Evolutionary conservation across 2,329 filamentous ascomycete genomes (phyloP).

Genomic region (Zasmidium citrigriseum): DNA sequence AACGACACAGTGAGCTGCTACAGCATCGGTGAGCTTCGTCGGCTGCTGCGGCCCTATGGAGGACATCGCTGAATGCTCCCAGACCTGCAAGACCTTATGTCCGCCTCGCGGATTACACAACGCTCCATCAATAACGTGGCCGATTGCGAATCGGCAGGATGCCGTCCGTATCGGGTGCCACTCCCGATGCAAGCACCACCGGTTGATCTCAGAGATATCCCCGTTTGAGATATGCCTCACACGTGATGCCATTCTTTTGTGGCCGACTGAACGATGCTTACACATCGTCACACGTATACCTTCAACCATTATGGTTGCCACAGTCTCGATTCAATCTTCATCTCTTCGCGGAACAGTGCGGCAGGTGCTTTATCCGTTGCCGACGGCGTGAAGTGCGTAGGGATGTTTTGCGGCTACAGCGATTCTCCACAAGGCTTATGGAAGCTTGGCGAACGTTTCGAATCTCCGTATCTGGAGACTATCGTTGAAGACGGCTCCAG

Average conservation of each 20-base stretch:
- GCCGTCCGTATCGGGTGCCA: not conserved
- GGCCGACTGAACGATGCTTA: not conserved
- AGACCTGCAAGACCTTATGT: not conserved
- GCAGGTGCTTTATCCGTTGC: not conserved
- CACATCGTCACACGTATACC: not conserved
- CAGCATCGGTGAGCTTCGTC: too few relatives aligned
- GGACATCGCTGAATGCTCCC: not conserved
- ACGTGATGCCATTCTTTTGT: not conserved
- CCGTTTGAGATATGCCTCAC: not conserved
- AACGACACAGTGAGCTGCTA: too few relatives aligned
- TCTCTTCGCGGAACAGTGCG: not conserved
- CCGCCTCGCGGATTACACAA: not conserved
- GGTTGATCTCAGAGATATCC: not conserved
- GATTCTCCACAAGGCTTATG: not conserved
- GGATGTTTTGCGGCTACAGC: not conserved
- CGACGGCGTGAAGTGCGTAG: not conserved
- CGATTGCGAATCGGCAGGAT: not conserved
- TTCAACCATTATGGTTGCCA: not conserved
- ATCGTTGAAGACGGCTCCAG: not conserved
- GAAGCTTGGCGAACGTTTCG: constrained; percentile 1
- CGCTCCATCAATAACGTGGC: not conserved
- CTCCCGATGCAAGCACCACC: not conserved
- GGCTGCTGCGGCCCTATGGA: not conserved
- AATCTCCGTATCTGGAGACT: not conserved
- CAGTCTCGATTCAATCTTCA: not conserved